Evolutionary conservation across 2,329 filamentous ascomycete genomes (phyloP), one percentile per base, ranked within the genome.

Genomic region (Aspergillus quadricinctus): DNA sequence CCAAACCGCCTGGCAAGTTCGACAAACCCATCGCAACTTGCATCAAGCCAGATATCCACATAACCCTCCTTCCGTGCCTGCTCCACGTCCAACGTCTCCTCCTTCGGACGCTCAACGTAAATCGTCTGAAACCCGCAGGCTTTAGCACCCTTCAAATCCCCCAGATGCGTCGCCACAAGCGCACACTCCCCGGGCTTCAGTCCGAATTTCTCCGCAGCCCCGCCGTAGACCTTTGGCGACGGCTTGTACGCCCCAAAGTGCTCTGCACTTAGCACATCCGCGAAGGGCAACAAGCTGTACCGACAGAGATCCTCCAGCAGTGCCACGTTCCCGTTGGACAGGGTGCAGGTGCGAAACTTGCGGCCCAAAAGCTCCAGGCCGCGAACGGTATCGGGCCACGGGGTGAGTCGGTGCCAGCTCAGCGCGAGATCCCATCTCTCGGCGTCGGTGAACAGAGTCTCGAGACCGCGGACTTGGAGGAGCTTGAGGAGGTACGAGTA

Each of bases 211-310:
- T 77, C 72, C 2, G 80, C 88, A 0, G 87, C 89, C 3, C 89
- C 89, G 1, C 82, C 78, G 67, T 94, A 94, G 1, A 87, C 85
- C 52, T 71, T 77, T 7, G 83, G 81, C 58, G 83, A 80, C 1
- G 89, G 89, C 77, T 94, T 94, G 71, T 93, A 94, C 0, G 83
- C 84, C 48, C 79, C 76, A 67, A 92, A 93, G 60, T 87, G 81
- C 72, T 89, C 88, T 0, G 85, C 83, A 8, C 85, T 89, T 57
- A 88, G 77, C 41, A 92, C 64, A 53, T 79, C 74, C 23, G 78
- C 78, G 65, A 92, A 93, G 0, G 80, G 80, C 51, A 92, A 78
- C 4, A 73, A 71, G 1, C 82, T 86, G 63, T 83, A 78, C 51
- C 73, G 67, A 50, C 82, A 73, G 50, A 94, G 78, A 67, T 93